Conservation (phyloP, 257 asterid genomes). For the Henckelia pumila region DNA sequence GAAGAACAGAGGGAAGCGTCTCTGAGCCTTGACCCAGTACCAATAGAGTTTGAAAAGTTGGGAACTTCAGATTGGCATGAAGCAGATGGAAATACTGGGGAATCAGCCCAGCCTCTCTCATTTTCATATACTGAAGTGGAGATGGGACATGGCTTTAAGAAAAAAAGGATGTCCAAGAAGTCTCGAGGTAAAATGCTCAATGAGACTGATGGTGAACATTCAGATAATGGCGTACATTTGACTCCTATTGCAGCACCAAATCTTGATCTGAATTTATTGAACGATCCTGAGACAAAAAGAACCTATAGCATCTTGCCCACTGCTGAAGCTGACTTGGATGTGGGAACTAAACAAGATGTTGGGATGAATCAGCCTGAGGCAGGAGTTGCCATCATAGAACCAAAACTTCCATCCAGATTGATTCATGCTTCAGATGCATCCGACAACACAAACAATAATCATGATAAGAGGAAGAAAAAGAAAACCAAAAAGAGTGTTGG, state of each 20-base stretch:
- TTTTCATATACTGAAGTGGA: slow-evolving; percentile 17
- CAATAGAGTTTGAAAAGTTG: slow-evolving; percentile 14
- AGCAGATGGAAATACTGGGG: slow-evolving; percentile 23
- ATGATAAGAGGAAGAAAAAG: slow-evolving; percentile 43
- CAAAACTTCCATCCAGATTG: slow-evolving; percentile 25
- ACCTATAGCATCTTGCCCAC: slow-evolving; percentile 13
- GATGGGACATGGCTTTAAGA: slow-evolving; percentile 4
- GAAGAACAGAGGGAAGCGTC: slow-evolving; percentile 24
- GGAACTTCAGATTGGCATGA: slow-evolving; percentile 22
- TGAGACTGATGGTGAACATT: no score
- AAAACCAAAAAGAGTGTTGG: slow-evolving; percentile 31
- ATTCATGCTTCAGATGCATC: slow-evolving; percentile 24
- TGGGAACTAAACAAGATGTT: slow-evolving; percentile 8
- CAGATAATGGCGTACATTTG: no score
- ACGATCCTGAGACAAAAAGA: background rate
- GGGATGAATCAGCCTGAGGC: slow-evolving; percentile 5
- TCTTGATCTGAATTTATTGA: no score
- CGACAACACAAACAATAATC: slow-evolving; percentile 31
- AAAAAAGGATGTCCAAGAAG: background rate
- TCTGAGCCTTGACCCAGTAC: background rate
- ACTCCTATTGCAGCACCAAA: no score
- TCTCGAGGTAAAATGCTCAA: no score
- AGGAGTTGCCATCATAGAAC: slow-evolving; percentile 24
- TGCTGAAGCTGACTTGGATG: slow-evolving; percentile 14
- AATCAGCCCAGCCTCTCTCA: slow-evolving; percentile 19